phyloP scores from a whole-genome alignment of 257 asterid species.

The Plectranthus barbatus region DNA sequence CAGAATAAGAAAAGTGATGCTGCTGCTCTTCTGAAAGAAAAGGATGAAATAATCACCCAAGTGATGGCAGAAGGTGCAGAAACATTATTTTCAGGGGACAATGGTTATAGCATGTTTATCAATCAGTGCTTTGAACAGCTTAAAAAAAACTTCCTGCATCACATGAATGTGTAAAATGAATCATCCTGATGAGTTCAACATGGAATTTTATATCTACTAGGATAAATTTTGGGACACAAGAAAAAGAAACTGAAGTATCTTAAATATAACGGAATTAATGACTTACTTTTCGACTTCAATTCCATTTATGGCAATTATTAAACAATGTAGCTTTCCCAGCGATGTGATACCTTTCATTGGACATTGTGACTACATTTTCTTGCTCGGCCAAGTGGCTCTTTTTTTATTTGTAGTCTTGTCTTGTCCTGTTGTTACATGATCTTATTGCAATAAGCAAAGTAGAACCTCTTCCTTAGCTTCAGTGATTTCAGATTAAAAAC shows the following conservation, averaged over 20 bases:
- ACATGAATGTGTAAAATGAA: not conserved
- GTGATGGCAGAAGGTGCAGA: conserved; percentile 92
- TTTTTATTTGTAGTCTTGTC: not conserved
- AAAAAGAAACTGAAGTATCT: not conserved
- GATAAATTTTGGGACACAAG: not conserved
- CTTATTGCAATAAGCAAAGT: not conserved
- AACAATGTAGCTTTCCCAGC: not conserved
- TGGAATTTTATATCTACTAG: not conserved
- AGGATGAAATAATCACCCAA: conserved; percentile 89
- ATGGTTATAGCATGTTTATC: conserved; percentile 1
- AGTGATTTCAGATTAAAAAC: not conserved
- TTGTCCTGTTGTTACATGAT: not conserved
- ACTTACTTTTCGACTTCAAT: not conserved
- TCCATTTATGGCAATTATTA: not conserved
- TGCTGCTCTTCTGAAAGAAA: conserved; percentile 93
- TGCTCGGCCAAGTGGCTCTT: conserved; percentile 9
- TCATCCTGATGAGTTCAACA: conserved; percentile 3
- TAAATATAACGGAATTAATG: not conserved
- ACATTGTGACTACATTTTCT: not conserved
- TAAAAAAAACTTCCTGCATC: not conserved
- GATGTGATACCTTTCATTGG: not conserved
- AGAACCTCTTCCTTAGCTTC: not conserved
- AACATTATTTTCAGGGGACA: conserved; percentile 1
- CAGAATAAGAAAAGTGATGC: conserved; percentile 83
- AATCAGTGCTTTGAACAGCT: not conserved